Conservation (phyloP, 139 green algal species). For the Eudorina sp. region DNA sequence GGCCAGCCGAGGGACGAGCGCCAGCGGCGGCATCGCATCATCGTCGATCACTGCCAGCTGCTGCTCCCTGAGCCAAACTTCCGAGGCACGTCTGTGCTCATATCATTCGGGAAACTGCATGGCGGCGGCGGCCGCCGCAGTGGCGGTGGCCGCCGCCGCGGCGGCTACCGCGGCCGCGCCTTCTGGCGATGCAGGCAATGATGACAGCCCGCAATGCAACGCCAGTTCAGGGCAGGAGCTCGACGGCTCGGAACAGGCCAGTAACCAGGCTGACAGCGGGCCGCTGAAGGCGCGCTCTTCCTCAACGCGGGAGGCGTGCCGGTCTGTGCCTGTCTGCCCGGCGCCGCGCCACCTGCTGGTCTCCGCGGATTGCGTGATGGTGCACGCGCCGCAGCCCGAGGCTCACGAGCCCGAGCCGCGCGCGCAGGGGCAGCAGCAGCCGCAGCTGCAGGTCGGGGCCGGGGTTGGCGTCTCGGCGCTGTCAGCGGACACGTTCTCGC, state of each 20-base stretch:
- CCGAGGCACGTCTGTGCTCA: not conserved
- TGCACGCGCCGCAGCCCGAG: not conserved
- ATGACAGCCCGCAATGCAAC: too few species aligned
- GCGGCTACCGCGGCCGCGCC: not conserved
- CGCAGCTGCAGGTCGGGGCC: not conserved
- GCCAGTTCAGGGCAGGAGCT: too few species aligned
- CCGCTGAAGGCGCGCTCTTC: too few species aligned
- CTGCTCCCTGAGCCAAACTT: not conserved
- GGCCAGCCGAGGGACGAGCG: not conserved
- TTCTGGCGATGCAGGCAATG: too few species aligned
- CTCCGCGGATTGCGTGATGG: not conserved
- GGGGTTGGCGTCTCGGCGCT: not conserved
- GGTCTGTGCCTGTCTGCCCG: too few species aligned
- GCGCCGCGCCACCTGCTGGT: not conserved
- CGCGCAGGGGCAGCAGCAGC: not conserved
- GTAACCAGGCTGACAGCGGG: too few species aligned
- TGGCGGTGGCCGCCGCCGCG: not conserved
- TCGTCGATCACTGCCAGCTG: not conserved
- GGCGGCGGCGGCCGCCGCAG: too few species aligned
- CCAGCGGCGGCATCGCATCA: not conserved
- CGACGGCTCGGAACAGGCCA: too few species aligned
- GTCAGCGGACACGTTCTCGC: not conserved
- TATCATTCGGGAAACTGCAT: not conserved
- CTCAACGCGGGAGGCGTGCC: too few species aligned
- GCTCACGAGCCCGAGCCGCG: not conserved